phyloP scores from a whole-genome alignment of 768 basidiomycete species.

The Peribolospora baueri region DNA sequence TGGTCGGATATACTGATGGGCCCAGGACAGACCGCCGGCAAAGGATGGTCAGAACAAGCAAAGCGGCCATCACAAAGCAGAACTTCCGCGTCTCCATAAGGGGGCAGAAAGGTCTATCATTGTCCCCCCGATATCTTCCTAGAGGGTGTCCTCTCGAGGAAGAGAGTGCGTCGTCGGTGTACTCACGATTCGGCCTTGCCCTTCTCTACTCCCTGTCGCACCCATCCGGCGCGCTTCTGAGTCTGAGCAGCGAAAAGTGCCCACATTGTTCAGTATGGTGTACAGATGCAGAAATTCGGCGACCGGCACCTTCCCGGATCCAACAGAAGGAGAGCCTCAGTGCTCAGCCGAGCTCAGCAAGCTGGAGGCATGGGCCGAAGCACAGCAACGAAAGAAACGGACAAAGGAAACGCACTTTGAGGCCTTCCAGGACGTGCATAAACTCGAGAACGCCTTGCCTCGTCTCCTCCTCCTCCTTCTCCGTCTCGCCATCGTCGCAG shows the following conservation, averaged over 20 bases:
- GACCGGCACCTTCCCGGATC: neutral
- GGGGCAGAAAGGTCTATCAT: too few relatives aligned
- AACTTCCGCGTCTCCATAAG: too few relatives aligned
- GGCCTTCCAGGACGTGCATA: slow-evolving; percentile 61
- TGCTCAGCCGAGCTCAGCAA: neutral
- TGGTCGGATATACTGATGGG: slow-evolving; percentile 86
- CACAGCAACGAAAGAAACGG: neutral
- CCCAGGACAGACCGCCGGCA: slow-evolving; percentile 19
- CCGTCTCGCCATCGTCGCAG: too few relatives aligned
- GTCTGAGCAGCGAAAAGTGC: slow-evolving; percentile 29
- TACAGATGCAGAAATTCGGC: neutral
- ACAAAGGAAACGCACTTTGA: slow-evolving; percentile 40
- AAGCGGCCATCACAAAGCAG: too few relatives aligned
- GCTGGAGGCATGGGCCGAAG: neutral
- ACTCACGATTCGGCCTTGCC: slow-evolving; percentile 4
- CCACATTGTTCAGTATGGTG: neutral
- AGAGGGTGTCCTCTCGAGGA: neutral
- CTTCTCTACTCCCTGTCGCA: slow-evolving; percentile 42
- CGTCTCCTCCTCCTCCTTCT: too few relatives aligned
- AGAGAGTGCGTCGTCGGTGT: neutral
- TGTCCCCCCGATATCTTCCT: slow-evolving; percentile 28
- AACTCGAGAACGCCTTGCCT: slow-evolving; percentile 52
- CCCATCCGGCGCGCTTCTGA: slow-evolving; percentile 89
- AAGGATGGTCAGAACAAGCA: too few relatives aligned
- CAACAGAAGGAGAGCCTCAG: neutral